phyloP scores from a whole-genome alignment of 2,329 filamentous ascomycete genomes.

The Lasiodiplodia gonubiensis region DNA sequence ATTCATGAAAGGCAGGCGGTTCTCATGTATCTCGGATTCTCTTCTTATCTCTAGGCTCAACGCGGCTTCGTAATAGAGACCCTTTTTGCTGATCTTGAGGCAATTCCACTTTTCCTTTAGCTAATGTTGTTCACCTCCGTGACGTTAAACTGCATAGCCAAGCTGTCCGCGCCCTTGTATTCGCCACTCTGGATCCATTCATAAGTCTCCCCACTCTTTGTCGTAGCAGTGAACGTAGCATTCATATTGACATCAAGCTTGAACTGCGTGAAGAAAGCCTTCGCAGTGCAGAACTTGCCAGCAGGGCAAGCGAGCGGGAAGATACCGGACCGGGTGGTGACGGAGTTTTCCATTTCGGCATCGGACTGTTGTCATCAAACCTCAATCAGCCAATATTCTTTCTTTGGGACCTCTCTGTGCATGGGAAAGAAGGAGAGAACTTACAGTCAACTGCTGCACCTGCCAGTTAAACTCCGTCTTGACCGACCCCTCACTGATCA shows the following conservation, averaged over 20 bases:
- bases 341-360: constrained; percentile 2
- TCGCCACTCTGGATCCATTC: neutral
- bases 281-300: constrained; percentile 1
- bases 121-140: constrained; percentile 1
- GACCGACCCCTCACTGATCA: neutral
- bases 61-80: too few relatives aligned
- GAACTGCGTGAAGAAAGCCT: constrained; percentile 9
- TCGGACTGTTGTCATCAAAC: neutral
- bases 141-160: constrained; percentile 11
- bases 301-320: constrained; percentile 10
- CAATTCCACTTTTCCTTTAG: neutral
- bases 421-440: neutral
- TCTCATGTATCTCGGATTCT: too few relatives aligned
- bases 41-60: too few relatives aligned
- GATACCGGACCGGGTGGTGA: constrained; percentile 7
- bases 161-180: neutral
- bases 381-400: neutral
- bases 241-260: constrained; percentile 5
- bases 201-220: neutral
- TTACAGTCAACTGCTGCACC: neutral
- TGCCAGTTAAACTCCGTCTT: constrained; percentile 13
- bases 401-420: neutral
- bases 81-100: too few relatives aligned
- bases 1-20: too few relatives aligned
- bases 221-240: constrained; percentile 2